Evolutionary conservation across 768 basidiomycete species (phyloP), one percentile per base, ranked within the genome.

Genomic region (Calvatia gigantea): DNA sequence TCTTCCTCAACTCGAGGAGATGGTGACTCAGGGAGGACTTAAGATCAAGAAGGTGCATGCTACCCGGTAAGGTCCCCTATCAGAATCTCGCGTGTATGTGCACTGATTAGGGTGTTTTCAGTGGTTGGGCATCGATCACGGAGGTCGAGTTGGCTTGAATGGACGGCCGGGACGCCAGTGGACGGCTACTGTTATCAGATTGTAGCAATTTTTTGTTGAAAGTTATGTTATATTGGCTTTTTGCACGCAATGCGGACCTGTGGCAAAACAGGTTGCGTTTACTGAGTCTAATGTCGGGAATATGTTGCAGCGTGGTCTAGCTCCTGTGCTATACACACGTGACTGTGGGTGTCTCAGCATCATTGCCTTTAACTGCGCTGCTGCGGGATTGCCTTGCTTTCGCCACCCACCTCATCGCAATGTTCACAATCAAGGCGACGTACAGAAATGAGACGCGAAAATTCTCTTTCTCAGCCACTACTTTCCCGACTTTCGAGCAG

Each of bases 391-490:
- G n/a, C 46, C 15, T 31, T 49, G n/a, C 39, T 32, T 31, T 48
- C 53, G 53, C 51, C 47, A 47, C 60, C 54, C 60, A 58, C 53
- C 59, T 58, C 60, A 65, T 60, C 60, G 61, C 74, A 71, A 85
- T 86, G 81, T 89, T 90, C 75, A 82, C 82, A 54, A 80, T 91
- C 65, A 91, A 91, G 70, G 87, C 84, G n/a, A 87, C 86, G 19
- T 90, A 89, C 67, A 73, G 78, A 52, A 71, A 73, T 28, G 86
- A 91, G 67, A 88, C 82, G 54, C 81, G 89, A 62, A 88, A 81
- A 61, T 76, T 88, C 61, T 71, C 80, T 2, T 87, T 89, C 60
- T 58, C 73, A 15, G 73, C 76, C 5, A 68, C 67, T n/a, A 64
- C 69, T 37, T 89, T 91, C 63, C 89, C 89, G 42, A 69, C 82